Base-by-base conservation (phyloP, 345 rosid species). In the Melaleuca alternifolia region DNA sequence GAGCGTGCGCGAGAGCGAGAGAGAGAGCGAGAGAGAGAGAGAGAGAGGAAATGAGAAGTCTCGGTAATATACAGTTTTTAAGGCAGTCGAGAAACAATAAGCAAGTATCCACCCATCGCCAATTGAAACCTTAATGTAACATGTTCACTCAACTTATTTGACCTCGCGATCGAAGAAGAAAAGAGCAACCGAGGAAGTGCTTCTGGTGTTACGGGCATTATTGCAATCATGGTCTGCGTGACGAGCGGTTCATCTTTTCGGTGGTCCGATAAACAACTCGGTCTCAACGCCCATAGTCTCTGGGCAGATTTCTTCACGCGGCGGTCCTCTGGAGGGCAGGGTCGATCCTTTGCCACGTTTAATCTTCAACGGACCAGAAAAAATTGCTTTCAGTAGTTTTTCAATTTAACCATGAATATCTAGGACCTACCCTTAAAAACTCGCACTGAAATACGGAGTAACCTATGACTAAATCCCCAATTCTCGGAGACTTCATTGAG, bases 191-290 rank as follows among this genome's bases (percentile, higher is more conserved):
- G 81, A 71, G 44, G 81, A 33, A 71, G 81, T 24, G 48, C 37
- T 37, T 71, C 81, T 11, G 81, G 48, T 71, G 81, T 24, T 37
- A 71, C 20, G 2, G 81, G 33, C 48, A 71, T 37, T 37, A 37
- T 37, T 71, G 24, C 56, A 54, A 84, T n/a, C 18, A 28, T 16
- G 0, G 18, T 54, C 28, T 59, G 1, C 30, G 6, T 50, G 41
- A 30, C 53, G 26, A 30, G 26, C 82, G 9, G 51, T 26, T 85
- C 24, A 62, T 85, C 86, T 48, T 50, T 44, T 85, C 0, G 86
- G 88, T 21, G 48, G 88, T 7, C 88, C 88, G 13, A 87, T 87
- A 82, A 83, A 87, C 86, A 87, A 51, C 51, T 87, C 86, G 28
- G 88, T 87, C 86, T n/a, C 88, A 0, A 87, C 88, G 9, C 65